These are phyloP conservation scores for Tuctoria greenei DNA, from an alignment of 176 grass and related monocot genomes.

Conservation along the genomic window DNA sequence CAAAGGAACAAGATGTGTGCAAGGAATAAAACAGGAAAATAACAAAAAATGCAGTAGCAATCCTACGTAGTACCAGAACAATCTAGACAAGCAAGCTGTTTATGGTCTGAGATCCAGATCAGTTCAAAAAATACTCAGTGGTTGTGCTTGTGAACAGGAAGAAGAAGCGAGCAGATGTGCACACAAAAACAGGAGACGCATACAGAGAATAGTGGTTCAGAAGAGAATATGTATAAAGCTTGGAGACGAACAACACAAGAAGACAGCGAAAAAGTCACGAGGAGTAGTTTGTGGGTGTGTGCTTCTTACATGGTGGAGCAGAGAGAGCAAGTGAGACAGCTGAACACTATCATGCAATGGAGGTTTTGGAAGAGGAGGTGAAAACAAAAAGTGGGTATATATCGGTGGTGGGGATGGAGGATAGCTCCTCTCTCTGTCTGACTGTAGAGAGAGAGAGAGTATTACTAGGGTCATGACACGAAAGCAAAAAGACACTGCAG, in stretches of 20 bases:
- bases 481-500: conserved; percentile 72
- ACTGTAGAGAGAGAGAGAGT: conserved; percentile 18
- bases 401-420: conserved; percentile 29
- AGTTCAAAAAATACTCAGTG: background rate
- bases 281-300: conserved; percentile 42
- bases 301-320: conserved; percentile 64
- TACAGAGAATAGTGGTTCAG: conserved; percentile 33
- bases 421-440: background rate
- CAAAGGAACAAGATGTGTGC: conserved; percentile 7
- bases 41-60: background rate
- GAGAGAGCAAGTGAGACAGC: conserved; percentile 47
- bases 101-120: conserved; percentile 15
- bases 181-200: conserved; percentile 31
- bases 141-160: conserved; percentile 10
- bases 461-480: conserved; percentile 34
- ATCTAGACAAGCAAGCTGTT: conserved; percentile 18
- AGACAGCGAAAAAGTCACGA: conserved; percentile 42
- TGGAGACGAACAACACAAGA: conserved; percentile 52
- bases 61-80: conserved; percentile 8
- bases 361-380: conserved; percentile 49
- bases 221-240: conserved; percentile 43
- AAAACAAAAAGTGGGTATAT: conserved; percentile 39
- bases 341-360: conserved; percentile 52
- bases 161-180: background rate
- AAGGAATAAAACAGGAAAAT: conserved; percentile 12